phyloP scores from a whole-genome alignment of 805 yeast species.

The Yamadazyma sp. region DNA sequence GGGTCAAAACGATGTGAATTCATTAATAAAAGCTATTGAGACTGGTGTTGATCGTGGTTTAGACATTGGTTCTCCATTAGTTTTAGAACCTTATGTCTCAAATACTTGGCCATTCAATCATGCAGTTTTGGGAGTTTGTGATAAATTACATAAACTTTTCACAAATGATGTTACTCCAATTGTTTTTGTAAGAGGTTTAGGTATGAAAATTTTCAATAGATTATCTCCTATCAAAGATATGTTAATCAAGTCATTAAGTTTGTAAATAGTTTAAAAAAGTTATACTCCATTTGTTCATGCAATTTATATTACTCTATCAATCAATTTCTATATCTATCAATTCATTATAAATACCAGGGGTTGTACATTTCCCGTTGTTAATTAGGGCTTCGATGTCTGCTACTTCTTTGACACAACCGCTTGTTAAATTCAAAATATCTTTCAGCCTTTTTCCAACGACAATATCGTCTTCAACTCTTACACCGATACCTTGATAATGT shows the following conservation, averaged over 20 bases:
- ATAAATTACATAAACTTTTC: constrained; percentile 85
- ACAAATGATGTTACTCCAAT: constrained; percentile 69
- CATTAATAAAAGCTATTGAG: constrained; percentile 67
- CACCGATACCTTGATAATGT: constrained; percentile 83
- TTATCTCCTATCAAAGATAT: constrained; percentile 64
- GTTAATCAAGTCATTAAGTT: constrained; percentile 50
- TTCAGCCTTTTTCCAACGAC: constrained; percentile 65
- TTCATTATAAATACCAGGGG: constrained; percentile 41
- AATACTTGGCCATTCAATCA: constrained; percentile 82
- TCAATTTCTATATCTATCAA: constrained; percentile 25
- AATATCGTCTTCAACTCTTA: constrained; percentile 91
- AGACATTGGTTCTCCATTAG: constrained; percentile 80
- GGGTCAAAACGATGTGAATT: constrained; percentile 92
- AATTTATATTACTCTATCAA: too few relatives aligned
- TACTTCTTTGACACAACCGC: constrained; percentile 83
- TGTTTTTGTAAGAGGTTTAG: constrained; percentile 71
- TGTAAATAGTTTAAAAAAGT: constrained; percentile 1
- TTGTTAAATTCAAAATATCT: constrained; percentile 57
- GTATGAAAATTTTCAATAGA: constrained; percentile 66
- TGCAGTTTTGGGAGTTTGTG: constrained; percentile 80
- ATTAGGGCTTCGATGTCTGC: constrained; percentile 74
- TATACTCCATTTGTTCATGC: too few relatives aligned
- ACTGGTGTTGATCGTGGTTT: constrained; percentile 71
- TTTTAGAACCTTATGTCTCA: constrained; percentile 83
- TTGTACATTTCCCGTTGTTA: constrained; percentile 51